Evolutionary conservation across 768 basidiomycete species (phyloP), one percentile per base, ranked within the genome.

Genomic region (Suillus sp.): DNA sequence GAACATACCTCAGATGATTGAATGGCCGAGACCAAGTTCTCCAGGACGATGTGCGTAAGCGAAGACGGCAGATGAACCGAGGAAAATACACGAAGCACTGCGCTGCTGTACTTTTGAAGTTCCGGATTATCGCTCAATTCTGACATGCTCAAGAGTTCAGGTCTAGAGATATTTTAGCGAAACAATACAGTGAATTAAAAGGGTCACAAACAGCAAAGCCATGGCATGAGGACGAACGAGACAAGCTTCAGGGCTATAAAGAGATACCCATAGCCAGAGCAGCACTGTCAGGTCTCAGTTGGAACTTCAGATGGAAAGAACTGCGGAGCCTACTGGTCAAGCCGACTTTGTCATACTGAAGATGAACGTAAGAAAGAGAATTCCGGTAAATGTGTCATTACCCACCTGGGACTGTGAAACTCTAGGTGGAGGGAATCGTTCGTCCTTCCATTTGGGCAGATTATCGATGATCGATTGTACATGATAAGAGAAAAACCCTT

Each of bases 111-210:
- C 35, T 84, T 81, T 73, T 94, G 93, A 62, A 96, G 74, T 62
- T 96, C 95, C 9, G 87, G 80, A 73, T 82, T 89, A 70, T 96
- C 95, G 71, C 90, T 94, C 62, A 96, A 82, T 70, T 96, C 95
- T 61, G 93, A 88, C 90, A 96, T 93, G 65, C 86, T 88, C 71
- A 96, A 83, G 63, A 94, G 90, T 73, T 93, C 92, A 42, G 93
- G 93, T 72, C 93, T 95, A 70, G 40, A 59, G 58, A 66, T 61
- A 57, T 65, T 38, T 48, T 42, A 50, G 18, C 34, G 14, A 54
- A 27, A 27, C 4, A 16, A 25, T 40, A 20, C 38, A 20, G 11
- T 40, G 13, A 20, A 40, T 30, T 54, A 42, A 32, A 60, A 62
- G 63, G 57, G 6, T 35, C 55, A 83, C 91, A 64, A 65, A 95